A percentile compares a stretch with the other conserved stretches of the same genome.
These are phyloP conservation scores for Elongisporangium senticosum DNA, from an alignment of 352 stramenopile genomes.

Conservation along the genomic window DNA sequence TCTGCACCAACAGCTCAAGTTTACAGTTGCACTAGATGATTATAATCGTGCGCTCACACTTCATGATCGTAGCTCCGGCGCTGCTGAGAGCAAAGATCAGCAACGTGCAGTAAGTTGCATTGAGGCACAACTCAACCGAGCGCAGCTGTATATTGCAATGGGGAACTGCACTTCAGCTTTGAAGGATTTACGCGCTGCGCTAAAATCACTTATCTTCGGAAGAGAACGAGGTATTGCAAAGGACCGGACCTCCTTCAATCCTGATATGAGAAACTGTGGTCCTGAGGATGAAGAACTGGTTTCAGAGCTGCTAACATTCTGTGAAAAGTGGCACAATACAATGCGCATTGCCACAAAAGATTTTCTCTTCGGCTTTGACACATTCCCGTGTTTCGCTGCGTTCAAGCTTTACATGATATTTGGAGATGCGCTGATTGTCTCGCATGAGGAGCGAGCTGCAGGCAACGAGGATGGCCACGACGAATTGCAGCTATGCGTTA, in stretches of 20 bases:
- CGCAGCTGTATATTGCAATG: conserved; percentile 45
- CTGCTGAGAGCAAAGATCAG: neutral
- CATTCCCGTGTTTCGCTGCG: conserved; percentile 26
- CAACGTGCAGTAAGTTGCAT: conserved; percentile 11
- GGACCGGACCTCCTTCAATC: conserved; percentile 1
- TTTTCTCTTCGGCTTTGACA: conserved; percentile 41
- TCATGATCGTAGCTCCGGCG: neutral
- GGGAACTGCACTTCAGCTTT: conserved; percentile 37
- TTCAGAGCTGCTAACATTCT: conserved; percentile 31
- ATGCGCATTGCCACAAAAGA: conserved; percentile 46
- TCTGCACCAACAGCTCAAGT: conserved; percentile 47
- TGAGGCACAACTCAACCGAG: conserved; percentile 44
- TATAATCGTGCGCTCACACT: conserved; percentile 41
- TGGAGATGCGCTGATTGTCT: neutral
- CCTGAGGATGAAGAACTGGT: conserved; percentile 22
- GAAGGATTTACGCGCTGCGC: conserved; percentile 23
- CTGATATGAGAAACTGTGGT: conserved; percentile 4
- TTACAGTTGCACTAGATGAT: conserved; percentile 41
- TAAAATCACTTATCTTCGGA: conserved; percentile 7
- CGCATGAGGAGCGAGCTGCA: neutral
- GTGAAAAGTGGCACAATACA: conserved; percentile 35
- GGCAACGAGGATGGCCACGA: no score
- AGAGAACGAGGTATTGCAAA: conserved; percentile 2
- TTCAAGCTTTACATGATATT: conserved; percentile 28
- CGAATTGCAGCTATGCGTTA: neutral